Evolutionary conservation across 805 yeast genomes (phyloP), one percentile per base, ranked within the genome.

Genomic region (Myxozyma melibiosi): DNA sequence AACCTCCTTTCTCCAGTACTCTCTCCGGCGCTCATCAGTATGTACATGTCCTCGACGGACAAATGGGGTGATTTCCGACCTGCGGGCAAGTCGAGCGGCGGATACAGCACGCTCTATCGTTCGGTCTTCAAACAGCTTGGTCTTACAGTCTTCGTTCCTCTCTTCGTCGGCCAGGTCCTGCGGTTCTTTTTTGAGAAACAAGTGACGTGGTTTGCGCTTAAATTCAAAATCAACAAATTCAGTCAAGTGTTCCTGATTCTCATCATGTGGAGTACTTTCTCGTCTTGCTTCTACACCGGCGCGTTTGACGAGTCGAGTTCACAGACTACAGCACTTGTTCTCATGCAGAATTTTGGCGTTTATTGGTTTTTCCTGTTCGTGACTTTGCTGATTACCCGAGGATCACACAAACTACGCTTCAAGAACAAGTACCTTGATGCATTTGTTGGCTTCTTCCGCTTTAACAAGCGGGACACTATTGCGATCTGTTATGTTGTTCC

Each of bases 51-150:
- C 1, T 96, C 92, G 4, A 88, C 89, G 67, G 96, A 96, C 2
- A 84, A 86, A 0, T 85, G 81, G 3, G 67, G 76, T n/a, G 67
- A 57, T 13, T 18, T 50, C 6, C 43, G 61, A 28, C 64, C 64
- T 9, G 56, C 53, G 7, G 33, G 46, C 33, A 71, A 82, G 9
- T 20, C 25, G 3, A 11, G 4, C 13, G 57, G 53, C 13, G 57
- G 62, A 4, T 60, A 60, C 31, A 27, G 33, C 5, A 72, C 76
- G 11, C 79, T 90, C 43, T 90, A 90, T 70, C 77, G 79, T 28
- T 76, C 83, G 56, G 96, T 89, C 43, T 87, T 90, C 91, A 86
- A 88, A 70, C 96, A 90, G 70, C 77, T 90, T 53, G 96, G 96
- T 0, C 77, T 87, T n/a, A 81, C 90, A 2, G 90, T 90, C 3